A percentile compares a stretch with the other conserved stretches of the same genome.
Evolutionary conservation across 495 filamentous ascomycete species (phyloP).

Genomic region (Lophium mytilinum): DNA sequence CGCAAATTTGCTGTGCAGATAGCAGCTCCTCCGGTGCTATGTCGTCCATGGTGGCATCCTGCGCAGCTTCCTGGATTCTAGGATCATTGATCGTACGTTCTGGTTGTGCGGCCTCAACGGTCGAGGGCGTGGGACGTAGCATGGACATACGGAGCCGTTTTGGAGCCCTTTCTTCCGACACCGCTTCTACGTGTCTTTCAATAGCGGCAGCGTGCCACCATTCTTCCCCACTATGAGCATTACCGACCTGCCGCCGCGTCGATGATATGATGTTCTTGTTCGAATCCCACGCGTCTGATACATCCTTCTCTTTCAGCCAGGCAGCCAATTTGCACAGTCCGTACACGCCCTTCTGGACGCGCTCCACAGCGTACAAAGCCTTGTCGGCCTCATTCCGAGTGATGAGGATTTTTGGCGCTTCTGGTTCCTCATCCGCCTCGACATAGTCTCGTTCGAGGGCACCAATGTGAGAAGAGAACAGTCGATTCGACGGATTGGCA

Average conservation of each 20-base stretch:
- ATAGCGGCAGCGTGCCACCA: conserved; percentile 21
- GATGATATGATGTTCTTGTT: background rate
- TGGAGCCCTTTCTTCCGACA: conserved; percentile 2
- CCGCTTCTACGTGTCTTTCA: background rate
- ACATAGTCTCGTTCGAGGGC: conserved; percentile 18
- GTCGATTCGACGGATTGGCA: conserved; percentile 10
- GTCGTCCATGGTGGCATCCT: background rate
- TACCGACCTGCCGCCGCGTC: background rate
- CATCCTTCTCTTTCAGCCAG: conserved; percentile 49
- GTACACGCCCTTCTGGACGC: conserved; percentile 58
- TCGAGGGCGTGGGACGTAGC: conserved; percentile 7
- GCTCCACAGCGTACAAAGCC: conserved; percentile 62
- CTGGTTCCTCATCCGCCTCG: conserved; percentile 4
- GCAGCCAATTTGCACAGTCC: conserved; percentile 60
- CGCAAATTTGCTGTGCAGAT: conserved; percentile 56
- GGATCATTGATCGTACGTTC: background rate
- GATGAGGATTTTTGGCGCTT: conserved; percentile 46
- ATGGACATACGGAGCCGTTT: conserved; percentile 17
- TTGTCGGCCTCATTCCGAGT: conserved; percentile 52
- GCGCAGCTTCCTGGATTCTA: background rate
- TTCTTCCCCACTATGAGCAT: background rate
- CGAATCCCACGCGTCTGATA: conserved; percentile 26
- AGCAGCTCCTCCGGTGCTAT: conserved; percentile 15
- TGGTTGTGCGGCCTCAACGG: background rate
- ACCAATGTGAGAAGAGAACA: conserved; percentile 30